phyloP scores from a whole-genome alignment of 202 grass and related monocot genomes.

The Setaria italica region DNA sequence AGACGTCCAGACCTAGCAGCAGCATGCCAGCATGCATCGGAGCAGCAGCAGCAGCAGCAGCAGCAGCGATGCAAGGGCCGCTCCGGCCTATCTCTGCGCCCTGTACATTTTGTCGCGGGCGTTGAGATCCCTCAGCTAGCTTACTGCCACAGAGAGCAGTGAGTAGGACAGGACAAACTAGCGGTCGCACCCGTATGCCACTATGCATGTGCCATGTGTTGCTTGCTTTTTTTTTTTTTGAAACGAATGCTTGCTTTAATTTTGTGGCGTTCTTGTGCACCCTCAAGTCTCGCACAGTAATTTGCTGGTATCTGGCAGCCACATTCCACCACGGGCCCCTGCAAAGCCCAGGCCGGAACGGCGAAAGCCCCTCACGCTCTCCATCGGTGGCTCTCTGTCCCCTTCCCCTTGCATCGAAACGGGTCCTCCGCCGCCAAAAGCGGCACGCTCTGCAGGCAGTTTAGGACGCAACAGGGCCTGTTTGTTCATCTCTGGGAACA shows the following conservation, averaged over 20 bases:
- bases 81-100: not conserved
- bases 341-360: too few relatives aligned
- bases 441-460: not conserved
- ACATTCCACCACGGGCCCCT: too few relatives aligned
- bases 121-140: conserved; percentile 26
- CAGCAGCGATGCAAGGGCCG: not conserved
- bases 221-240: not conserved
- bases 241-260: too few relatives aligned
- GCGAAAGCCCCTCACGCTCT: too few relatives aligned
- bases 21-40: not conserved
- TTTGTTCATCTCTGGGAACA: not conserved
- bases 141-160: not conserved
- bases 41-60: not conserved
- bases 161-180: conserved; percentile 45
- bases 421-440: not conserved
- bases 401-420: not conserved
- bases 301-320: too few relatives aligned
- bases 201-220: conserved; percentile 10
- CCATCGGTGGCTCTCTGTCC: too few relatives aligned
- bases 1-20: not conserved
- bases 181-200: conserved; percentile 38
- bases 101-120: conserved; percentile 46
- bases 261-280: not conserved
- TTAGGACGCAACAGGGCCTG: not conserved
- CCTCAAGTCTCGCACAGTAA: too few relatives aligned